Base-by-base conservation (phyloP, 225 moss, liverwort and hornwort species). In the Straminergon stramineum region DNA sequence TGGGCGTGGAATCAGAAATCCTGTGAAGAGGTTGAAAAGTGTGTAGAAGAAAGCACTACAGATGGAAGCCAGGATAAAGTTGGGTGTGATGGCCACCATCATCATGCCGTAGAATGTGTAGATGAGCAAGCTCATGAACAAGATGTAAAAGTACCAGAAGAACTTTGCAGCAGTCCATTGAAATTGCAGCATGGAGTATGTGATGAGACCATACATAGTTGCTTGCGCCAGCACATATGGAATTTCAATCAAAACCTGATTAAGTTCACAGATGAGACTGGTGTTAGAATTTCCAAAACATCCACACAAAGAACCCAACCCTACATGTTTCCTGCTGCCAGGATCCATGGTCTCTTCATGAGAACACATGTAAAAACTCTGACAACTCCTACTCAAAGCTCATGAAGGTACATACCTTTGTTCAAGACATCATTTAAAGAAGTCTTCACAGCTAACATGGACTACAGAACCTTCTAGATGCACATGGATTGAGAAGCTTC, bases 101-200 rank as follows among this genome's bases (percentile, higher is more conserved):
- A 93, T 95, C 95, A 95, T 93, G 83, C 95, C 92, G 79, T 95
- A 93, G 81, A 70, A 94, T 24, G 93, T 93, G 89, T 89, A 93
- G 69, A 84, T 87, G 84, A 93, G 92, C 85, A 94, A 90, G 88
- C 92, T 92, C 21, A 93, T 90, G 87, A 91, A 93, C 82, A 92
- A 78, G 68, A 94, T 2, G 64, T 92, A 93, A 7, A 86, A 85
- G 90, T 92, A 94, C 93, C 92, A 94, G 62, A 93, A 91, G 79
- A 94, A 94, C 78, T 94, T 94, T 0, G 79, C 88, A 4, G 75
- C 90, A 28, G 91, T 94, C 94, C 94, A 93, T 39, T 92, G 65
- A 41, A 93, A 94, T 65, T 88, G 91, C 62, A 94, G 83, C 94
- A 94, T 93, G 19, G 94, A 92, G 84, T 94, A 94, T 1, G 92